Evolutionary conservation across 495 filamentous ascomycete genomes (phyloP), one percentile per base, ranked within the genome.

Genomic region (Aspergillus leporis): DNA sequence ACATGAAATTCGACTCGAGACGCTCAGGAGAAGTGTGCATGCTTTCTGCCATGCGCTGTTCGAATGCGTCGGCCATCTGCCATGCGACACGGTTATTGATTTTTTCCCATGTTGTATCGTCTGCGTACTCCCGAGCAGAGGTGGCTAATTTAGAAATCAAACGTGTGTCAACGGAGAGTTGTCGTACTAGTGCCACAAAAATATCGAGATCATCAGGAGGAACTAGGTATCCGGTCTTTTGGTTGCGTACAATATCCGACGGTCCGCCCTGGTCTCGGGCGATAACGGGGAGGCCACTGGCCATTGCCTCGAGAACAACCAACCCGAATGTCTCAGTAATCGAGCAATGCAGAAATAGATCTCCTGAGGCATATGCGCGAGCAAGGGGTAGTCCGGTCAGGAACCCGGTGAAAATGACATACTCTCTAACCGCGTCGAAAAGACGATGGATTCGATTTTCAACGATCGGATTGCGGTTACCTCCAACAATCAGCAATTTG

Each of bases 321-420:
- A 88, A 70, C 1, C 85, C 85, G 64, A 88, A 88, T 0, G 84
- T 87, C 65, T 88, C 85, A 16, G 83, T 86, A 58, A 87, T 78
- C 19, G 84, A 87, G 68, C 83, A 85, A 59, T 88, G 85, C 14
- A 88, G 67, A 59, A 88, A 87, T 23, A 88, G 56, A 61, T 88
- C 85, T 4, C 78, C 83, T 0, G 78, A 79, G 4, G 85, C 84
- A 65, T 87, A 88, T 22, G 80, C 79, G 13, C 72, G 71, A 22
- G 83, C 83, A 16, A 88, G 70, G 0, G 74, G 70, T 28, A 73
- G 74, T 14, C 85, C 84, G 1, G 80, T 73, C 41, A 81, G 70
- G 64, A 86, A 82, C 0, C 85, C 85, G 3, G 81, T 78, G 60
- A 87, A 88, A 22, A 80, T 68, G 45, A 87, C 83, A 38, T 77